phyloP scores from a whole-genome alignment of 2,329 filamentous ascomycete genomes.

The Stagonosporopsis chrysanthemi region DNA sequence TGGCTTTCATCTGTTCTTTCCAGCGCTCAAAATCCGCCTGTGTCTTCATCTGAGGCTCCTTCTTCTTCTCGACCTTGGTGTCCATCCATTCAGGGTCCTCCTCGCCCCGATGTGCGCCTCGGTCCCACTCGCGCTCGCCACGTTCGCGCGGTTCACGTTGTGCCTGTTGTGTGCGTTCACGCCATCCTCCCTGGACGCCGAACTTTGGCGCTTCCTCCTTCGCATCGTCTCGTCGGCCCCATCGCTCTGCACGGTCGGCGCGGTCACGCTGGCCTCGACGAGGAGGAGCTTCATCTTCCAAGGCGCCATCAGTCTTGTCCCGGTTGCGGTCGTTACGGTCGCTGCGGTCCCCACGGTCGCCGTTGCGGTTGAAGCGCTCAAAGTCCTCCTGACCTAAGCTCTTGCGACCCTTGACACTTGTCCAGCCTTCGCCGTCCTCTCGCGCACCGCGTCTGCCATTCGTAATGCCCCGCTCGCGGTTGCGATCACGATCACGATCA shows the following conservation, averaged over 20 bases:
- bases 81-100: conserved; percentile 92
- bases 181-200: conserved; percentile 65
- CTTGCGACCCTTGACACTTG: conserved; percentile 74
- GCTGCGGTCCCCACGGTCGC: conserved; percentile 38
- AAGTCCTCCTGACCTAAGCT: conserved; percentile 76
- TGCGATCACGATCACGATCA: conserved; percentile 52
- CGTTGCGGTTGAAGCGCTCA: conserved; percentile 69
- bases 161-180: conserved; percentile 51
- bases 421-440: conserved; percentile 75
- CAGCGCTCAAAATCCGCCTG: conserved; percentile 93
- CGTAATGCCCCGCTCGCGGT: conserved; percentile 44
- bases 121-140: conserved; percentile 64
- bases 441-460: conserved; percentile 52
- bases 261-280: conserved; percentile 71
- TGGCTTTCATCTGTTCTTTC: conserved; percentile 88
- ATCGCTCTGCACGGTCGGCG: conserved; percentile 67
- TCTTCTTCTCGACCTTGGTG: conserved; percentile 68
- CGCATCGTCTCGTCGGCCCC: conserved; percentile 69
- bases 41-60: conserved; percentile 75
- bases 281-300: conserved; percentile 56
- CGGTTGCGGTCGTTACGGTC: conserved; percentile 55
- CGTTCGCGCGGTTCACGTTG: conserved; percentile 28
- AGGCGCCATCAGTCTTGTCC: conserved; percentile 53
- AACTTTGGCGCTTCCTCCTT: conserved; percentile 56
- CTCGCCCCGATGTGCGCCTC: conserved; percentile 60